These are phyloP conservation scores for Zalaria sp. DNA, from an alignment of 2,329 filamentous ascomycete species.

Conservation along the genomic window DNA sequence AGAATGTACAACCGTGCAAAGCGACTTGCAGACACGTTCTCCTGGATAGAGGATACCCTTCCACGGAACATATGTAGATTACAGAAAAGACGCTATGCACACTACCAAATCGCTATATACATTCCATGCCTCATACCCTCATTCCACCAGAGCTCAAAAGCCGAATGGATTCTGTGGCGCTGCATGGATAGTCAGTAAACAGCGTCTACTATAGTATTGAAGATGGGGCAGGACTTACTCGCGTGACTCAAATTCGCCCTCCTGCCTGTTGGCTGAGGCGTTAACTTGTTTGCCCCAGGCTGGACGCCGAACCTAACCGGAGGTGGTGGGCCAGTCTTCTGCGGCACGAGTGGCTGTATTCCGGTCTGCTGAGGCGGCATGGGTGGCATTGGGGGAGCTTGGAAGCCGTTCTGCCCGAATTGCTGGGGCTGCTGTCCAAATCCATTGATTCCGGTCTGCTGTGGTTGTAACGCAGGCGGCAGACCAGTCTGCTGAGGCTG, in stretches of 20 bases:
- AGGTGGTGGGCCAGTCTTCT: slow-evolving; percentile 76
- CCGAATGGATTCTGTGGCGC: slow-evolving; percentile 59
- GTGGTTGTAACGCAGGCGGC: slow-evolving; percentile 30
- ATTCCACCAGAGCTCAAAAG: slow-evolving; percentile 32
- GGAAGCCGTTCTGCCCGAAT: slow-evolving; percentile 16
- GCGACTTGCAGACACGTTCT: too few relatives aligned
- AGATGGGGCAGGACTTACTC: slow-evolving; percentile 53
- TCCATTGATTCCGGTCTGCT: slow-evolving; percentile 29
- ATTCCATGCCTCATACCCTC: background rate
- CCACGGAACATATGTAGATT: too few relatives aligned
- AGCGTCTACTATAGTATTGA: background rate
- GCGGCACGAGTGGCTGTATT: slow-evolving; percentile 48
- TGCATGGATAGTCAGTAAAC: slow-evolving; percentile 19
- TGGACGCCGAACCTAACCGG: slow-evolving; percentile 78
- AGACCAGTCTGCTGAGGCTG: slow-evolving; percentile 33
- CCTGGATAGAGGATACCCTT: too few relatives aligned
- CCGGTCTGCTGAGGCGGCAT: slow-evolving; percentile 42
- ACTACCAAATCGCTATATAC: background rate
- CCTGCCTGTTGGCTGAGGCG: slow-evolving; percentile 74
- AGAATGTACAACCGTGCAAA: too few relatives aligned
- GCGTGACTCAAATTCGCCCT: slow-evolving; percentile 86
- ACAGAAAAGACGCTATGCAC: background rate
- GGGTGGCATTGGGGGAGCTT: slow-evolving; percentile 39
- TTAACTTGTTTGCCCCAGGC: slow-evolving; percentile 58
- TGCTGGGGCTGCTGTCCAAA: slow-evolving; percentile 21